Evolutionary conservation across 768 basidiomycete species (phyloP).

Genomic region (Hirschioporus abietinus): DNA sequence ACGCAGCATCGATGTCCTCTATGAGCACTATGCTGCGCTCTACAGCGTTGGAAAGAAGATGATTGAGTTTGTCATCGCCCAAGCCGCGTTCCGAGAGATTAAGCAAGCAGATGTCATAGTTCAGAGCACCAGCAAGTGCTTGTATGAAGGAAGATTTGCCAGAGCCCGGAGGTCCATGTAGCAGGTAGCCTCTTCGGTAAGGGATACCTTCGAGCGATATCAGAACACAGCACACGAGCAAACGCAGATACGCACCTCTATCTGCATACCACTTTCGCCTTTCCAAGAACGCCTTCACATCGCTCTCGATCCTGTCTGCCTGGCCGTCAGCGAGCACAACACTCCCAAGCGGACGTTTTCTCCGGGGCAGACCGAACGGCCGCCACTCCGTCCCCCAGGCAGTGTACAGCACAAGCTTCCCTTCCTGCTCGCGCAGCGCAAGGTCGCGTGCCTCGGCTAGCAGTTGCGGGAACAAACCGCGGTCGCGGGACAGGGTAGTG

Average conservation of each 20-base stretch:
- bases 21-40: slow-evolving; percentile 93
- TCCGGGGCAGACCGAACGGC: slow-evolving; percentile 88
- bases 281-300: slow-evolving; percentile 76
- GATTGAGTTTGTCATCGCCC: slow-evolving; percentile 93
- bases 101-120: slow-evolving; percentile 93
- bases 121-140: slow-evolving; percentile 86
- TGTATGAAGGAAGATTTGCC: slow-evolving; percentile 99
- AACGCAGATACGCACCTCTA: slow-evolving; percentile 54
- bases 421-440: slow-evolving; percentile 81
- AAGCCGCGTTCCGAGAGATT: slow-evolving; percentile 95
- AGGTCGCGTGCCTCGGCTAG: slow-evolving; percentile 87
- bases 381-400: slow-evolving; percentile 97
- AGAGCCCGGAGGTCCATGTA: slow-evolving; percentile 95
- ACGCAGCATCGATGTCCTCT: slow-evolving; percentile 96
- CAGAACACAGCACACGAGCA: slow-evolving; percentile 7
- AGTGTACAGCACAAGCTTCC: slow-evolving; percentile 92
- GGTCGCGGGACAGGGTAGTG: slow-evolving; percentile 86
- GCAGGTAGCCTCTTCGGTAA: slow-evolving; percentile 90
- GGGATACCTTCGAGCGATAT: slow-evolving; percentile 68
- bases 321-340: slow-evolving; percentile 83
- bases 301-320: slow-evolving; percentile 77
- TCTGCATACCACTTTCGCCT: slow-evolving; percentile 94
- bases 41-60: slow-evolving; percentile 87
- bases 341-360: slow-evolving; percentile 80
- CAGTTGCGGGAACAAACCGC: slow-evolving; percentile 70